Evolutionary conservation across 1,284 basidiomycete species (phyloP).

Genomic region (Malassezia dermatis): DNA sequence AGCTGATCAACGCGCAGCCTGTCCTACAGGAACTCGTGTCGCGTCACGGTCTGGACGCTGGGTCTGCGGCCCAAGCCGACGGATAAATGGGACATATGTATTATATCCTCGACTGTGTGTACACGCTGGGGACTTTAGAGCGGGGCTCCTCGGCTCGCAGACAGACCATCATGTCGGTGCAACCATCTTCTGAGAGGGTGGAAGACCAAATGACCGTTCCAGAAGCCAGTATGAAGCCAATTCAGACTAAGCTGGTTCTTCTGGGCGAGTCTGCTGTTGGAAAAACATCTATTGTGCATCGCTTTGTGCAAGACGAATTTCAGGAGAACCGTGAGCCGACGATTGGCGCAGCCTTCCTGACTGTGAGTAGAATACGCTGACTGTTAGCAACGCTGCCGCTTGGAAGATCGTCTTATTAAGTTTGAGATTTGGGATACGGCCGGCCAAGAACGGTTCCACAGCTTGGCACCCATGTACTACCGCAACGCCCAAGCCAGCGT

Average conservation of each 20-base stretch:
- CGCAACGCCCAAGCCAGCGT: conserved; percentile 96
- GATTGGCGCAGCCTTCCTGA: conserved; percentile 78
- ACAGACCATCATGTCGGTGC: background rate
- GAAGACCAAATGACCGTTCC: background rate
- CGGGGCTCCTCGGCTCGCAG: background rate
- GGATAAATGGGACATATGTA: background rate
- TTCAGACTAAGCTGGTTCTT: conserved; percentile 47
- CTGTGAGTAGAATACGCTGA: conserved; percentile 20
- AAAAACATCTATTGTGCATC: conserved; percentile 95
- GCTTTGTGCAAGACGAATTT: conserved; percentile 91
- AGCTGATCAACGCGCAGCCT: background rate
- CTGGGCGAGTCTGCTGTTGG: conserved; percentile 87
- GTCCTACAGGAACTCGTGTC: background rate
- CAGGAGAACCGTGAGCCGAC: conserved; percentile 96
- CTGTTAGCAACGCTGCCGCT: conserved; percentile 55
- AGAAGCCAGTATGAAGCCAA: conserved; percentile 19
- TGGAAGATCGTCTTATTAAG: conserved; percentile 61
- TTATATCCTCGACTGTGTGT: background rate
- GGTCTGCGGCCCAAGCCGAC: background rate
- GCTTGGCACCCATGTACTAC: conserved; percentile 93
- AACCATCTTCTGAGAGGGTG: background rate
- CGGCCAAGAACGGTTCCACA: conserved; percentile 88
- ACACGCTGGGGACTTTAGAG: background rate
- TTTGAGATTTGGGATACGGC: conserved; percentile 96
- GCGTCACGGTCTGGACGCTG: background rate